These are phyloP conservation scores for Tylopilus sp. DNA, from an alignment of 768 basidiomycete genomes.

Conservation along the genomic window DNA sequence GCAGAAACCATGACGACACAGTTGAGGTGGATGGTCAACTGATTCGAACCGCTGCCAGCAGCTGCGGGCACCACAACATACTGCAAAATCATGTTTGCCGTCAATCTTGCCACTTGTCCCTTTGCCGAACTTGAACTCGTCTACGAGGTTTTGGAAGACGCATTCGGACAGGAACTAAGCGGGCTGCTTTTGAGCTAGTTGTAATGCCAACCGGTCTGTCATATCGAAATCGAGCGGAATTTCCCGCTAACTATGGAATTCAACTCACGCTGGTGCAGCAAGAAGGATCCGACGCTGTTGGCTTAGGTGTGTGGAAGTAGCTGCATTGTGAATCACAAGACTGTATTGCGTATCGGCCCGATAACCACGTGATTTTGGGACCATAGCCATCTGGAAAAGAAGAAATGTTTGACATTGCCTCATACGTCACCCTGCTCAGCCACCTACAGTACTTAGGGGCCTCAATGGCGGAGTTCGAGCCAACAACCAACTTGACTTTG, in stretches of 20 bases:
- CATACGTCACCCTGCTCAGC: not conserved
- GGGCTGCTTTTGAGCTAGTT: not conserved
- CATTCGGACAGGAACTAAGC: not conserved
- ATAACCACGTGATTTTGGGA: not conserved
- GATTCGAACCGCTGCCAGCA: not conserved
- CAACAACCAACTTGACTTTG: not conserved
- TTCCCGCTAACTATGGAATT: too few relatives aligned
- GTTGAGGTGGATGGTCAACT: conserved; percentile 9
- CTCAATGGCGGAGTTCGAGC: not conserved
- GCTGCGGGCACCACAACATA: not conserved
- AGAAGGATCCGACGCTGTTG: too few relatives aligned
- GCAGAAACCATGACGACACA: not conserved
- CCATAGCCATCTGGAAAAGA: not conserved
- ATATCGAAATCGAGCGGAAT: not conserved
- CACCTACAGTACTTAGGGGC: conserved; percentile 1
- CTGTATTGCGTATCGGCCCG: too few relatives aligned
- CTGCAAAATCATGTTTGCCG: conserved; percentile 7
- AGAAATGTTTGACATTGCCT: too few relatives aligned
- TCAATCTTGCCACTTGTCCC: conserved; percentile 1
- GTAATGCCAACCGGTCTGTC: not conserved
- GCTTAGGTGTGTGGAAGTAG: too few relatives aligned
- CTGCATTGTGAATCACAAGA: too few relatives aligned
- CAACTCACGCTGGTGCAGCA: too few relatives aligned
- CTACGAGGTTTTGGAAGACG: not conserved
- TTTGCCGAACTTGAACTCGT: conserved; percentile 7